Evolutionary conservation across 2,329 filamentous ascomycete species (phyloP), one percentile per base, ranked within the genome.

Genomic region (Aspergillus glaucus): DNA sequence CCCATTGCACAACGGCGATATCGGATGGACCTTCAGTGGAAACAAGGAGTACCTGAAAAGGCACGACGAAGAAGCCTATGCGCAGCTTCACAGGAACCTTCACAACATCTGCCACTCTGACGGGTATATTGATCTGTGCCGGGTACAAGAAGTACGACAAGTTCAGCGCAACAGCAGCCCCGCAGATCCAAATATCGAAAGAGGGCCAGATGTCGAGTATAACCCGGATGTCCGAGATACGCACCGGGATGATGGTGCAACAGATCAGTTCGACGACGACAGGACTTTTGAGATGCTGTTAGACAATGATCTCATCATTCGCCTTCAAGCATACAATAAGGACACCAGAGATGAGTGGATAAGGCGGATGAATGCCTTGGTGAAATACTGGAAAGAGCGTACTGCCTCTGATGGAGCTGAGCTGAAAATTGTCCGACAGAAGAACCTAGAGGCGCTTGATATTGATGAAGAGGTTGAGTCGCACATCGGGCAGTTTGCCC

Each of bases 381-480:
- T 77, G 28, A 76, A 73, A 42, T 86, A 86, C 66, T 86, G 83
- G 83, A 81, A 76, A 53, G 64, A 68, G 26, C 78, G 83, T 43
- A 73, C 71, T 3, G 71, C 73, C 14, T 73, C 74, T 6, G 83
- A 86, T 58, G 75, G 81, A 51, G 68, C 70, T 9, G 75, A 81
- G 21, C 76, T 81, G 58, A 82, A 83, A 55, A 65, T 69, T 1
- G 75, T 81, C 4, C 76, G 82, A 17, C 69, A 73, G 46, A 73
- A 75, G 46, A 86, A 86, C 54, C 72, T 86, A 28, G 70, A 77
- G 39, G 68, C 75, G 5, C 71, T 86, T 45, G 77, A 79, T 44
- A 82, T 86, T 49, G 82, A 86, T 59, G 83, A 86, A 60, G 79
- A 82, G 55, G 74, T 78, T 55, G 83, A 86, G 64, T 81, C 83